Base-by-base conservation (phyloP, 257 asterid genomes). In the Vinca minor region DNA sequence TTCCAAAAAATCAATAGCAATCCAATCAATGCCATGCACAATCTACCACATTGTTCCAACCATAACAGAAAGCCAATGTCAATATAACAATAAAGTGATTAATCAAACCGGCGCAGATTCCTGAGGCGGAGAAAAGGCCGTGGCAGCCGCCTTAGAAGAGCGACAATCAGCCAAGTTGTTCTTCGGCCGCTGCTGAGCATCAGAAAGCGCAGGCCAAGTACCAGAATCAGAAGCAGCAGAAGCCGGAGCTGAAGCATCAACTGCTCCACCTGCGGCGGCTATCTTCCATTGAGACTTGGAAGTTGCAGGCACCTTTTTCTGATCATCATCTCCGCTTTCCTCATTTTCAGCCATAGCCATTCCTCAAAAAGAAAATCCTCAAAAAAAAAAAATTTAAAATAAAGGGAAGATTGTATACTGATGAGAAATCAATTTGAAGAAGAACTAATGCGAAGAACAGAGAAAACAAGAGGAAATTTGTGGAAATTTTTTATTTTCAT, bases 271-370 rank as follows among this genome's bases (percentile, higher is more conserved):
- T n/a, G n/a, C n/a, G n/a, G 76, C 57, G 10, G 95, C 65, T 18
- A 81, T 76, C 78, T 83, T 86, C 98, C 98, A 88, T 1, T 95
- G 94, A 14, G 96, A 90, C 82, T 78, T 85, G 0, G 83, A 87
- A 47, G 81, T 69, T 3, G 48, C 74, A 8, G 61, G 62, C 25
- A 69, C 81, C 58, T 71, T 87, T 76, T 70, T 80, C 15, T 76
- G 91, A 71, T 73, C 74, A n/a, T n/a, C n/a, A 59, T 69, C 84
- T 54, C 66, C 81, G 39, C 66, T 78, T 7, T 68, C 76, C 42
- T 77, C 86, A 56, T 63, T 80, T 68, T 87, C 93, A 56, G 82
- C 87, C 86, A 81, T 80, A 38, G 62, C 71, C 79, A 79, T 63
- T 70, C n/a, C n/a, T 52, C 66, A 52, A 39, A 7, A 25, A 23